phyloP scores from a whole-genome alignment of 345 rosid species.

The Acer campestre region DNA sequence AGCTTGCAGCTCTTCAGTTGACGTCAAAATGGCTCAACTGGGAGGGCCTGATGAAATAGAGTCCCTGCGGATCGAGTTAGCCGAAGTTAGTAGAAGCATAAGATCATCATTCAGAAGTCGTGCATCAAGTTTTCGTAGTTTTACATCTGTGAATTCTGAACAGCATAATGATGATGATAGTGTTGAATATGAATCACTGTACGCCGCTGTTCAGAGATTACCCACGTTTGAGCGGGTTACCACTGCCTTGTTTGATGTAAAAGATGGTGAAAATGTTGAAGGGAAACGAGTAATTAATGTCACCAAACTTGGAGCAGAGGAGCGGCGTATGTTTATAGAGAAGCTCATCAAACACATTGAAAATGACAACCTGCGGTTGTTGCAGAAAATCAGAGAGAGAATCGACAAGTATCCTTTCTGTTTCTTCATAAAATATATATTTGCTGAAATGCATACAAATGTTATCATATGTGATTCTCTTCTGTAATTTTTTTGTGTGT shows the following conservation, averaged over 20 bases:
- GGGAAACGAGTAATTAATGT: constrained; percentile 23
- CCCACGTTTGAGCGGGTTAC: constrained; percentile 23
- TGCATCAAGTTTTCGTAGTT: constrained; percentile 24
- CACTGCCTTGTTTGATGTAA: constrained; percentile 11
- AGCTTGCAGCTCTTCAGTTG: background rate
- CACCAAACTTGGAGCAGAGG: constrained; percentile 51
- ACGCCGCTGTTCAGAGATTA: constrained; percentile 28
- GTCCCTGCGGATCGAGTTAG: constrained; percentile 37
- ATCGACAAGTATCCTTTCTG: constrained; percentile 44
- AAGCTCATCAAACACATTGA: constrained; percentile 67
- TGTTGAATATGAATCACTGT: constrained; percentile 21
- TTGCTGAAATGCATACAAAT: no score
- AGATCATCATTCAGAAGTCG: constrained; percentile 40
- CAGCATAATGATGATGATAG: constrained; percentile 12
- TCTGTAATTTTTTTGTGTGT: no score
- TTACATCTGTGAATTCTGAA: no score
- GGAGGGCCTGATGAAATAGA: constrained; percentile 39
- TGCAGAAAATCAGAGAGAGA: constrained; percentile 51
- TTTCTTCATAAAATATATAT: background rate
- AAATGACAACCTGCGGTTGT: constrained; percentile 59
- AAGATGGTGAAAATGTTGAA: background rate
- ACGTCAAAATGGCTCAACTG: constrained; percentile 28
- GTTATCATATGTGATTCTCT: background rate
- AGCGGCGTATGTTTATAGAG: constrained; percentile 54
- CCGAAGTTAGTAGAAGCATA: constrained; percentile 45